Evolutionary conservation across 176 grass and related monocot species (phyloP).

Genomic region (Microstegium vimineum): DNA sequence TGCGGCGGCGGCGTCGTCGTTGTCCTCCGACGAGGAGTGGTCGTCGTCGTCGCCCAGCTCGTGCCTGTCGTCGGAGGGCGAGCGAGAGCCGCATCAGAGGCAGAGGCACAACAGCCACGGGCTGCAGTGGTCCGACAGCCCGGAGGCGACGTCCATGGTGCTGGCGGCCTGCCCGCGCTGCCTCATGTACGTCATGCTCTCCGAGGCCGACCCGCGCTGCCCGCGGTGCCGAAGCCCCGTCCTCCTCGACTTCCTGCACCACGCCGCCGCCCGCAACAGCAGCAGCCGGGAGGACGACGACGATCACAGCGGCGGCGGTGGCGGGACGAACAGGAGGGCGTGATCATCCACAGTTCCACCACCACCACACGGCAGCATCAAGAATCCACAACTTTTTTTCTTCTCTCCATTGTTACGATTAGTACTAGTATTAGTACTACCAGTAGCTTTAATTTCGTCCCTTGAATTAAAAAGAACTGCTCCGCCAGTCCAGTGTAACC

Average conservation of each 20-base stretch:
- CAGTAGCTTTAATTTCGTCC: background rate
- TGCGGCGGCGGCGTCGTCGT: background rate
- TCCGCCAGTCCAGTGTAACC: constrained; percentile 62
- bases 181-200: constrained; percentile 81
- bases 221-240: constrained; percentile 67
- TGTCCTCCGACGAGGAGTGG: constrained; percentile 41
- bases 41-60: constrained; percentile 65
- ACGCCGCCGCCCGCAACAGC: background rate
- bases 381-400: background rate
- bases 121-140: constrained; percentile 56
- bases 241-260: constrained; percentile 61
- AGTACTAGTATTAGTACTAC: background rate
- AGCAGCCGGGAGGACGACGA: background rate
- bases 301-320: background rate
- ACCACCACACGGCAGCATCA: background rate
- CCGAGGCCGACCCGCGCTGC: constrained; percentile 63
- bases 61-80: constrained; percentile 68
- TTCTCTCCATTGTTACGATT: background rate
- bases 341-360: background rate
- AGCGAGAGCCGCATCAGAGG: background rate
- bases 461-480: background rate
- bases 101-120: background rate
- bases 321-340: constrained; percentile 32
- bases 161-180: constrained; percentile 65
- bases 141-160: constrained; percentile 69